Percentiles rank a stretch among this genome's conserved stretches.
Evolutionary conservation across 495 filamentous ascomycete genomes (phyloP).

Genomic region (Penicillium desertorum): DNA sequence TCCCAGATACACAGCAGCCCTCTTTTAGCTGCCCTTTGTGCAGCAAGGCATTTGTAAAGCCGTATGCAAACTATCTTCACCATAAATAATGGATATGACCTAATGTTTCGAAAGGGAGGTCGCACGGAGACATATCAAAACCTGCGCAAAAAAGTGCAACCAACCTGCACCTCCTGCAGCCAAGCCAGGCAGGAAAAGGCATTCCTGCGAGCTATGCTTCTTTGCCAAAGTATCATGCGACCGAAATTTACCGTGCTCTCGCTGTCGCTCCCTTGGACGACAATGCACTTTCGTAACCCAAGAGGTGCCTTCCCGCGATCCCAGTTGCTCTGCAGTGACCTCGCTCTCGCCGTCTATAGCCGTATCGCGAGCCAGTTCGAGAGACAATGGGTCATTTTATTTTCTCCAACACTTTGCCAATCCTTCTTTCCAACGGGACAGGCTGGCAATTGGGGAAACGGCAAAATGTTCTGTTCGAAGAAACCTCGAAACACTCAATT

Average conservation of each 20-base stretch:
- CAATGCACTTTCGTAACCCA: constrained; percentile 26
- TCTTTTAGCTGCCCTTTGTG: constrained; percentile 39
- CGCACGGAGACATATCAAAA: constrained; percentile 37
- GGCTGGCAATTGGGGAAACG: constrained; percentile 40
- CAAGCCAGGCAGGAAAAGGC: constrained; percentile 37
- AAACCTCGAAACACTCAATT: constrained; percentile 35
- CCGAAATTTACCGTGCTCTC: constrained; percentile 30
- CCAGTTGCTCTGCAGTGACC: constrained; percentile 8
- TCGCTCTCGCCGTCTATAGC: constrained; percentile 55
- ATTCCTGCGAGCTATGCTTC: constrained; percentile 37
- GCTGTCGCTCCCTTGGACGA: constrained; percentile 27
- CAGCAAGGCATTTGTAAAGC: constrained; percentile 37
- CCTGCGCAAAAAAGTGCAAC: constrained; percentile 38
- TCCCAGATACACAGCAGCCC: constrained; percentile 28
- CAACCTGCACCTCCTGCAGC: constrained; percentile 31
- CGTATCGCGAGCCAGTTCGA: constrained; percentile 53
- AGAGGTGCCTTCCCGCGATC: background rate
- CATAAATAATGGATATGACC: background rate
- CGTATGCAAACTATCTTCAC: constrained; percentile 16
- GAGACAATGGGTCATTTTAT: constrained; percentile 25
- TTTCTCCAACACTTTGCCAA: constrained; percentile 39
- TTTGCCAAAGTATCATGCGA: constrained; percentile 36
- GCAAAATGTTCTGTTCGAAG: constrained; percentile 35
- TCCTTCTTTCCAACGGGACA: constrained; percentile 33
- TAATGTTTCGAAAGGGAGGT: constrained; percentile 30